phyloP scores from a whole-genome alignment of 176 grass and related monocot genomes.

The Puccinellia tenuiflora region DNA sequence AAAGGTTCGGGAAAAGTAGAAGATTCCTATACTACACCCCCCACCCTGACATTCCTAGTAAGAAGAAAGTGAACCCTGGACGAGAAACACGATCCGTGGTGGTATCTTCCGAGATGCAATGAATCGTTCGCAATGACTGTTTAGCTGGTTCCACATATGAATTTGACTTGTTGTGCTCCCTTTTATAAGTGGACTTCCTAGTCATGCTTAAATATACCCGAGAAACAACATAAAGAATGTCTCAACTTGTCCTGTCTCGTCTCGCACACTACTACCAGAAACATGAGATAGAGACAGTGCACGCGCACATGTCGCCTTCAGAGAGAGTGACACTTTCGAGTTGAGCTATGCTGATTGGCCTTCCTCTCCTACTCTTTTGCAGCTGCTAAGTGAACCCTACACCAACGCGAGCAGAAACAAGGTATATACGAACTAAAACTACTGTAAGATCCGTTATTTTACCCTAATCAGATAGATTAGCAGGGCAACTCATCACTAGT shows the following conservation, averaged over 20 bases:
- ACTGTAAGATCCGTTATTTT: not conserved
- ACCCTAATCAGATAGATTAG: not conserved
- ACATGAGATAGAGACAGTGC: constrained; percentile 44
- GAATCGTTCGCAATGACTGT: constrained; percentile 35
- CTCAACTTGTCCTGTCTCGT: constrained; percentile 28
- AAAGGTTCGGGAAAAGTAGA: constrained; percentile 26
- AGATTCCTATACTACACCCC: constrained; percentile 23
- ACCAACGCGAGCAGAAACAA: constrained; percentile 57
- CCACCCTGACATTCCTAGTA: constrained; percentile 26
- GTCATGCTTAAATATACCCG: constrained; percentile 34
- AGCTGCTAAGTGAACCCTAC: constrained; percentile 92
- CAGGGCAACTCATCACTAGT: not conserved
- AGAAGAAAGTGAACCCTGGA: constrained; percentile 28
- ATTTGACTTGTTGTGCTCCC: constrained; percentile 29
- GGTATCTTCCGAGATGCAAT: constrained; percentile 37
- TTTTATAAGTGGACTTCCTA: constrained; percentile 50
- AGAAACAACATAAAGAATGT: constrained; percentile 42
- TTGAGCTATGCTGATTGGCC: constrained; percentile 11
- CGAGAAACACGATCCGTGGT: not conserved
- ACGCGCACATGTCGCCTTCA: constrained; percentile 17
- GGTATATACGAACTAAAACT: constrained; percentile 19
- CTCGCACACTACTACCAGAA: constrained; percentile 7
- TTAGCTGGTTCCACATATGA: constrained; percentile 54
- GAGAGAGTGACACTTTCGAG: not conserved
- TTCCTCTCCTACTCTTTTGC: constrained; percentile 24